Conservation (phyloP, 169 alveolate species). For the Eimeria brunetti region DNA sequence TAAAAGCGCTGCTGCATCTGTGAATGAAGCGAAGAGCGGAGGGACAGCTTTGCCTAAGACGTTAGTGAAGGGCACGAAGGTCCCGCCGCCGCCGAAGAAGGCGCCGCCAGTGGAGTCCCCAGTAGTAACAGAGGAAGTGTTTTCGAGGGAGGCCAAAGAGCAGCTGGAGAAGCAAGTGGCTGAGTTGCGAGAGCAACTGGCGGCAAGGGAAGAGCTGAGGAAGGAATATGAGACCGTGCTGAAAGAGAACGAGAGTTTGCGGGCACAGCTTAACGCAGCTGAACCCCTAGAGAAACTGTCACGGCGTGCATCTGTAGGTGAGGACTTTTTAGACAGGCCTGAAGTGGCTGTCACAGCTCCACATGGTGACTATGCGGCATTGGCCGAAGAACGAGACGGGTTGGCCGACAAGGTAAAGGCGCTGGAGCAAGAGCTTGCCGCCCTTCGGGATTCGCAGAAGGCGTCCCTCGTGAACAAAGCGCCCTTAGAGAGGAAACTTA, state of each 20-base stretch:
- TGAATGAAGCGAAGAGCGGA: background rate
- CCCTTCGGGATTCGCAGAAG: background rate
- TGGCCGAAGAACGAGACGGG: conserved; percentile 22
- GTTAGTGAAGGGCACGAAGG: conserved; percentile 25
- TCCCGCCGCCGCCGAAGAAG: conserved; percentile 61
- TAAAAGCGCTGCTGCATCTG: background rate
- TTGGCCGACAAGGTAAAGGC: background rate
- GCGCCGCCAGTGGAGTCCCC: conserved; percentile 31
- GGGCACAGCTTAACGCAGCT: conserved; percentile 23
- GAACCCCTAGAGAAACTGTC: background rate
- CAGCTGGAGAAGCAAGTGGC: conserved; percentile 32
- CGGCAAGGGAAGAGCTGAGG: conserved; percentile 22
- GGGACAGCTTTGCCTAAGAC: background rate
- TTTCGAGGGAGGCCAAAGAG: conserved; percentile 29
- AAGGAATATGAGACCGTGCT: background rate
- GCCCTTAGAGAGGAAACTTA: background rate
- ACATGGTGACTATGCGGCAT: background rate
- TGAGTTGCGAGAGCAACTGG: conserved; percentile 30
- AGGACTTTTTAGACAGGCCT: background rate
- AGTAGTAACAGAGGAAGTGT: background rate
- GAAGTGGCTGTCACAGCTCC: background rate
- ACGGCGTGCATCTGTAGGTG: background rate
- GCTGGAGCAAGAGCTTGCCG: conserved; percentile 41
- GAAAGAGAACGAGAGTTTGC: conserved; percentile 31
- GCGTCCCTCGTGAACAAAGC: background rate